phyloP scores from a whole-genome alignment of 2,329 filamentous ascomycete genomes.

The Aspergillus caelatus region DNA sequence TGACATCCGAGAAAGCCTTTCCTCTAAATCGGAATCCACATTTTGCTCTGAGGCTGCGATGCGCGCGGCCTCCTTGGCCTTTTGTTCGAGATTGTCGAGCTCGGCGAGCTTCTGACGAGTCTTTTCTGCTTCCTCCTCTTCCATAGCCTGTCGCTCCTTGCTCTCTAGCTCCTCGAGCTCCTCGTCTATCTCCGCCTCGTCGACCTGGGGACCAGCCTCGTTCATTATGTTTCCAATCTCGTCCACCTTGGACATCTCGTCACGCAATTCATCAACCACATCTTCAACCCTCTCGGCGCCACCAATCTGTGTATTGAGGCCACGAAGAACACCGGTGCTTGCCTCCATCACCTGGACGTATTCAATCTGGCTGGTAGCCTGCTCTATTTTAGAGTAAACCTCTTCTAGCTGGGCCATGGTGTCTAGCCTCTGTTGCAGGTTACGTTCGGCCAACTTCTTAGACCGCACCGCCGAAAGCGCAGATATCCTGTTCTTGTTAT shows the following conservation, averaged over 20 bases:
- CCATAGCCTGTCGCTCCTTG: slow-evolving; percentile 53
- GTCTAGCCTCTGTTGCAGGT: slow-evolving; percentile 70
- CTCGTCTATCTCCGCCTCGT: slow-evolving; percentile 84
- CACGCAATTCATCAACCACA: slow-evolving; percentile 72
- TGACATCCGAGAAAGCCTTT: slow-evolving; percentile 45
- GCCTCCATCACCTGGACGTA: slow-evolving; percentile 81
- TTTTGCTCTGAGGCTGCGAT: slow-evolving; percentile 28
- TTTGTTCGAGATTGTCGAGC: slow-evolving; percentile 44
- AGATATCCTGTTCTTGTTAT: slow-evolving; percentile 70
- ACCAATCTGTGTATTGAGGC: slow-evolving; percentile 76
- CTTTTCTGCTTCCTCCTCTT: slow-evolving; percentile 54
- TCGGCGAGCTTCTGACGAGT: slow-evolving; percentile 55
- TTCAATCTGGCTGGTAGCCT: slow-evolving; percentile 81
- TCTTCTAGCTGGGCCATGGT: slow-evolving; percentile 81
- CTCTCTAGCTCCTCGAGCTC: slow-evolving; percentile 78
- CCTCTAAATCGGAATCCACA: slow-evolving; percentile 38
- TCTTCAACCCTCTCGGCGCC: slow-evolving; percentile 74
- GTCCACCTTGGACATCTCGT: slow-evolving; percentile 80
- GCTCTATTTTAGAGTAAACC: slow-evolving; percentile 79
- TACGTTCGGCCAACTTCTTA: slow-evolving; percentile 79
- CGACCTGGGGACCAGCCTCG: slow-evolving; percentile 63
- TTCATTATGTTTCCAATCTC: slow-evolving; percentile 79
- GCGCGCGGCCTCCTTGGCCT: slow-evolving; percentile 44
- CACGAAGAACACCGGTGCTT: slow-evolving; percentile 71
- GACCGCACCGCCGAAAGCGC: slow-evolving; percentile 79